Evolutionary conservation across 495 filamentous ascomycete species (phyloP).

Genomic region (Mytilinidion resinicola): DNA sequence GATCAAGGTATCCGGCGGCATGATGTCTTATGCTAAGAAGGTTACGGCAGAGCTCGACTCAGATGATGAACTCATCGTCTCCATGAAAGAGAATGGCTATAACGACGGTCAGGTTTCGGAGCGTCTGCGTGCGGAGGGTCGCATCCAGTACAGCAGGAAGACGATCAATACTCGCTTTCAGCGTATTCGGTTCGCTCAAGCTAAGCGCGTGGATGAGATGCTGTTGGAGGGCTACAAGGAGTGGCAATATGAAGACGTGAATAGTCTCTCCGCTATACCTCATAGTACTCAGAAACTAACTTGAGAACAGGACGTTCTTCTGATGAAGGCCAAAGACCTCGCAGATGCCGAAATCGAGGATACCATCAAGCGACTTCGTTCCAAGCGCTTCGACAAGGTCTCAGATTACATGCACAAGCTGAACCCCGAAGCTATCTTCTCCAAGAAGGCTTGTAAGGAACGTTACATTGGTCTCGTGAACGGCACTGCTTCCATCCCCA

Average conservation of each 20-base stretch:
- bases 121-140: constrained; percentile 30
- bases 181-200: constrained; percentile 31
- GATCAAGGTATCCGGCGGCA: neutral
- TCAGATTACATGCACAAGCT: constrained; percentile 21
- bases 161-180: constrained; percentile 37
- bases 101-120: constrained; percentile 30
- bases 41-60: constrained; percentile 30
- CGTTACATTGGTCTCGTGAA: constrained; percentile 27
- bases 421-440: constrained; percentile 22
- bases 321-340: constrained; percentile 21
- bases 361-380: constrained; percentile 24
- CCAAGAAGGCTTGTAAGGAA: constrained; percentile 29
- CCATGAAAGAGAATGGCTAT: constrained; percentile 34
- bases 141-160: constrained; percentile 32
- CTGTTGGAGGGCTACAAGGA: constrained; percentile 36
- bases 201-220: constrained; percentile 29
- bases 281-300: neutral
- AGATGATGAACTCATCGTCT: constrained; percentile 37
- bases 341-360: constrained; percentile 25
- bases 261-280: neutral
- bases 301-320: constrained; percentile 25
- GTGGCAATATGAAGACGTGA: constrained; percentile 39
- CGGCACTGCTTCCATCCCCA: constrained; percentile 30
- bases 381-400: constrained; percentile 26
- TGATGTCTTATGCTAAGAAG: constrained; percentile 14